phyloP scores from a whole-genome alignment of 768 basidiomycete genomes.

The Naganishia onofrii region DNA sequence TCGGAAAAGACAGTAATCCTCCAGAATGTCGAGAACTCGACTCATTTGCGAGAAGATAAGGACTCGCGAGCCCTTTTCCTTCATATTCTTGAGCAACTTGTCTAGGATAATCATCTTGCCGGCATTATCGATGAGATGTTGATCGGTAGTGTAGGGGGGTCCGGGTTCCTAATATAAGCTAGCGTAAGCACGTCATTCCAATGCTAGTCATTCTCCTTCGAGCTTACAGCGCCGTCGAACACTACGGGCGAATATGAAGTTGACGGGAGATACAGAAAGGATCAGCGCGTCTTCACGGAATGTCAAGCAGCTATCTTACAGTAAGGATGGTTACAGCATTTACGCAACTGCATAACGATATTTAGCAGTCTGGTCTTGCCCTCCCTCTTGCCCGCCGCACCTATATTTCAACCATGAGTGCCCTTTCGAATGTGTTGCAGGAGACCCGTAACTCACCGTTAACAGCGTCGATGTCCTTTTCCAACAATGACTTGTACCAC shows the following conservation, averaged over 20 bases:
- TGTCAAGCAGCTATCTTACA: slow-evolving; percentile 38
- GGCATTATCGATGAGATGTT: slow-evolving; percentile 87
- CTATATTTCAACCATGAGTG: slow-evolving; percentile 51
- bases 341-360: slow-evolving; percentile 91
- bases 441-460: slow-evolving; percentile 62
- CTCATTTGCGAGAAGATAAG: slow-evolving; percentile 99
- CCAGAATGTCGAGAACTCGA: slow-evolving; percentile 93
- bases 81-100: slow-evolving; percentile 82
- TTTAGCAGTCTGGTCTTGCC: slow-evolving; percentile 97
- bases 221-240: slow-evolving; percentile 49
- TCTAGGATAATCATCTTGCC: slow-evolving; percentile 98
- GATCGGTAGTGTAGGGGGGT: slow-evolving; percentile 96
- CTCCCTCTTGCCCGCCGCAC: slow-evolving; percentile 93
- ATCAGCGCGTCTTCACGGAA: background rate
- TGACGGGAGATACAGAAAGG: background rate
- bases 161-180: slow-evolving; percentile 71
- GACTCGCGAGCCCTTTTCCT: slow-evolving; percentile 86
- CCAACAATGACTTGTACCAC: slow-evolving; percentile 88
- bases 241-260: slow-evolving; percentile 32
- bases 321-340: slow-evolving; percentile 55
- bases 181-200: background rate
- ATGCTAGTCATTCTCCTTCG: background rate
- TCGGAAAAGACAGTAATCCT: slow-evolving; percentile 94
- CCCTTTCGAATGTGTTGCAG: background rate
- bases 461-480: slow-evolving; percentile 98